A percentile compares a stretch with the other conserved stretches of the same genome.
phyloP scores from a whole-genome alignment of 495 filamentous ascomycete genomes.

The Aspergillus avenaceus region DNA sequence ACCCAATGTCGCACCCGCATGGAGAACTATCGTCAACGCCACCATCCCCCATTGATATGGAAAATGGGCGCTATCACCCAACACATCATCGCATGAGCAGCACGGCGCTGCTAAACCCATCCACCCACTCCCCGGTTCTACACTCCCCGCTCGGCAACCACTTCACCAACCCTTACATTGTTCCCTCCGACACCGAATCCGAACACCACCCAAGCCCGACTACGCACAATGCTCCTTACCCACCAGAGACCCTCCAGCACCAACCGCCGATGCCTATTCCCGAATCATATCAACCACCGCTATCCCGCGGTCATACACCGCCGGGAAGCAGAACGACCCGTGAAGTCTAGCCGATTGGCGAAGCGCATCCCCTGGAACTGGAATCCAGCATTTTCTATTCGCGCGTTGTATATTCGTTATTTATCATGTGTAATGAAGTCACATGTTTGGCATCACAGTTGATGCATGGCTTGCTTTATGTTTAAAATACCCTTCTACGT shows the following conservation, averaged over 20 bases:
- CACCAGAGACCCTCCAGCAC: constrained; percentile 18
- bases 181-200: background rate
- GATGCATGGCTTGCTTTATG: background rate
- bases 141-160: constrained; percentile 28
- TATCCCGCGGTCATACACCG: constrained; percentile 27
- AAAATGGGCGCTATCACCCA: constrained; percentile 16
- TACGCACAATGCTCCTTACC: constrained; percentile 3
- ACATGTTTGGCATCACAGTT: background rate
- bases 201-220: background rate
- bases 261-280: constrained; percentile 35
- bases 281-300: constrained; percentile 29
- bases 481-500: background rate
- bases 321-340: background rate
- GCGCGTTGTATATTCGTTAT: background rate
- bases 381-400: background rate
- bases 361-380: background rate
- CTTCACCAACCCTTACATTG: constrained; percentile 17
- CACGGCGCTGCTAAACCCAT: constrained; percentile 10
- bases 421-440: constrained; percentile 1
- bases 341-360: background rate
- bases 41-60: constrained; percentile 20
- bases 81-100: constrained; percentile 9
- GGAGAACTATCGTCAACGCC: constrained; percentile 8
- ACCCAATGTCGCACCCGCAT: constrained; percentile 19
- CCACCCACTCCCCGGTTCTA: constrained; percentile 5